Evolutionary conservation across 768 basidiomycete species (phyloP).

Genomic region (Kwoniella botswanensis): DNA sequence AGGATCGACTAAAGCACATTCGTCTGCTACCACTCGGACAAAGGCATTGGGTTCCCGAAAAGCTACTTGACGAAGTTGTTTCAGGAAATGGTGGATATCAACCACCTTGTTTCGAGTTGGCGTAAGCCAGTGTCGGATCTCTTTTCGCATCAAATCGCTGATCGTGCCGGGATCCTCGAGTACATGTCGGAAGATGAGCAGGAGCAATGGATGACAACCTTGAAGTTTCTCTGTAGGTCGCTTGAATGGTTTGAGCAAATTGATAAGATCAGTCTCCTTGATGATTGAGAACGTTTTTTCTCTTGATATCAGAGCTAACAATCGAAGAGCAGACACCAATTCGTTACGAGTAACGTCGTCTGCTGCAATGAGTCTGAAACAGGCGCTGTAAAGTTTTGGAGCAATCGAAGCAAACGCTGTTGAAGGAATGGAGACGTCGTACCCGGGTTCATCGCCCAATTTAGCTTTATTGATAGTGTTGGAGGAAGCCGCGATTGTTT

Average conservation of each 20-base stretch:
- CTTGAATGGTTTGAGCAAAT: constrained; percentile 71
- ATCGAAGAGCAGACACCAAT: constrained; percentile 75
- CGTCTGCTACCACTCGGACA: constrained; percentile 70
- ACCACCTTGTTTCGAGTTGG: constrained; percentile 68
- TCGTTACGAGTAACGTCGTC: constrained; percentile 76
- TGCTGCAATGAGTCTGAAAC: constrained; percentile 71
- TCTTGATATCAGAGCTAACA: constrained; percentile 82
- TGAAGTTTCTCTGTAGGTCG: constrained; percentile 64
- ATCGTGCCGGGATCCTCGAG: constrained; percentile 74
- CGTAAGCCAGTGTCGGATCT: constrained; percentile 78
- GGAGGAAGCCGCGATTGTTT: constrained; percentile 76
- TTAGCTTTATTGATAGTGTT: constrained; percentile 72
- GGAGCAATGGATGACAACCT: constrained; percentile 80
- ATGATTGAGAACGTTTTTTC: constrained; percentile 41
- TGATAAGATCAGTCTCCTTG: constrained; percentile 65
- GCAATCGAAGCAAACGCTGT: constrained; percentile 70
- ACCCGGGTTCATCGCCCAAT: constrained; percentile 62
- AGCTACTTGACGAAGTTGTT: constrained; percentile 76
- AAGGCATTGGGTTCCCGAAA: constrained; percentile 79
- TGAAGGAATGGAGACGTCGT: constrained; percentile 60
- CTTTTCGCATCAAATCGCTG: constrained; percentile 75
- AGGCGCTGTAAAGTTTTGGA: constrained; percentile 73
- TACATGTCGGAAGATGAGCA: constrained; percentile 87
- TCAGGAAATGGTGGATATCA: constrained; percentile 75
- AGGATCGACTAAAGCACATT: constrained; percentile 75